Evolutionary conservation across 2,329 filamentous ascomycete genomes (phyloP), one percentile per base, ranked within the genome.

Genomic region (Xylaria hypoxylon): DNA sequence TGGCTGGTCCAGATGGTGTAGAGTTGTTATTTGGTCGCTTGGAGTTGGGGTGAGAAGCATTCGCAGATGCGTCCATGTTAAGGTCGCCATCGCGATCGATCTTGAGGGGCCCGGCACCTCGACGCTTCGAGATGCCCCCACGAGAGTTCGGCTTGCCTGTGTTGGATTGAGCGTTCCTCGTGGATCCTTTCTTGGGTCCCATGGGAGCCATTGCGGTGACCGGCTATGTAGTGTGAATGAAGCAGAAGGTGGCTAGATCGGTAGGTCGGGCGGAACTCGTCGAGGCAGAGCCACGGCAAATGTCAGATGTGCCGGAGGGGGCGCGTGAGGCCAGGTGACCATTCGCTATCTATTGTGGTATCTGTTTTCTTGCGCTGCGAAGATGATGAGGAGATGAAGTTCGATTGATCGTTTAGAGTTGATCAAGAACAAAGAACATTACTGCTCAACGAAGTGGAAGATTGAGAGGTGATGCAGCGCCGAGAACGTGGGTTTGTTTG

Each of bases 31-130:
- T 71, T 48, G 65, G 11, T 38, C 70, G 72, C 70, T 71, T 76
- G 19, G 62, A 26, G 19, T 71, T 70, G 33, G 60, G 48, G n/a
- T 78, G 77, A 67, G 77, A 68, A 50, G 75, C 64, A 57, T 74
- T 79, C 62, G 77, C 80, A 77, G 69, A 78, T 74, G 76, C 78
- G 69, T 84, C 84, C 87, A 89, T 89, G 35, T 86, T 81, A n/a
- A 89, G 80, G 71, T 89, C 87, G 35, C 87, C 87, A 79, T 89
- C 87, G 59, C 81, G 79, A 71, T 89, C 87, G 55, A 81, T 75
- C 67, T 79, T 82, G 3, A 73, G 71, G 3, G 74, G 62, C 22
- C 72, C 69, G 45, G 76, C 76, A 11, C 74, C 76, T 44, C 82
- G 83, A 53, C 83, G 83, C 75, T 87, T 88, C 22, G 80, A 78